phyloP scores from a whole-genome alignment of 305 asterid genomes.

The Fraxinus angustifolia region DNA sequence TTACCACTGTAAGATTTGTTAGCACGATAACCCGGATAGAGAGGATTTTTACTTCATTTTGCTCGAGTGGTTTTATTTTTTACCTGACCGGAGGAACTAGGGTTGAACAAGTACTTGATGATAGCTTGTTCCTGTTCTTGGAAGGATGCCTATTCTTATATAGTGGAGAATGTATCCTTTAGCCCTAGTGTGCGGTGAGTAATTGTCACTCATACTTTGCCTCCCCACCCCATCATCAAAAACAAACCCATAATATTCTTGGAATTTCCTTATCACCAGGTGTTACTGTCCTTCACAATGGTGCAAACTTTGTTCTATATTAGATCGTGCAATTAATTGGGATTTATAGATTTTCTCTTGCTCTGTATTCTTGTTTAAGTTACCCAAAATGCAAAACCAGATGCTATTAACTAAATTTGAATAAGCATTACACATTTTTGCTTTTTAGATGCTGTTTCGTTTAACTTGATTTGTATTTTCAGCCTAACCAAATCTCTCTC shows the following conservation, averaged over 20 bases:
- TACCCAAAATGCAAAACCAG: background rate
- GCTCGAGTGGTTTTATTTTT: background rate
- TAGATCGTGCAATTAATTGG: background rate
- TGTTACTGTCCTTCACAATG: background rate
- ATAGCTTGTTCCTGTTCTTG: background rate
- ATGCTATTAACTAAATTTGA: background rate
- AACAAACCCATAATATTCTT: background rate
- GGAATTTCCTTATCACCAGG: background rate
- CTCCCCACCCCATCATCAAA: background rate
- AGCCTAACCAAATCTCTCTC: background rate
- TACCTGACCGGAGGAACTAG: background rate
- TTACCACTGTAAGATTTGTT: background rate
- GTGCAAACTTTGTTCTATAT: background rate
- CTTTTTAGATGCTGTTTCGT: conserved; percentile 9
- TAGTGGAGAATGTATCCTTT: background rate
- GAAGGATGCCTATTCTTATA: background rate
- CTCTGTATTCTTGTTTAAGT: background rate
- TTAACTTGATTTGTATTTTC: background rate
- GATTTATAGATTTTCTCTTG: background rate
- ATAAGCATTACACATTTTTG: background rate
- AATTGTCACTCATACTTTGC: background rate
- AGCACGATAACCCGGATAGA: background rate
- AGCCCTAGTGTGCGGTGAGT: background rate
- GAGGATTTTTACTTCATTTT: background rate
- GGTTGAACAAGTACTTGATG: background rate